A percentile compares a stretch with the other conserved stretches of the same genome.
Conservation (phyloP, 148 eudicot species). For the Diospyros lotus region DNA sequence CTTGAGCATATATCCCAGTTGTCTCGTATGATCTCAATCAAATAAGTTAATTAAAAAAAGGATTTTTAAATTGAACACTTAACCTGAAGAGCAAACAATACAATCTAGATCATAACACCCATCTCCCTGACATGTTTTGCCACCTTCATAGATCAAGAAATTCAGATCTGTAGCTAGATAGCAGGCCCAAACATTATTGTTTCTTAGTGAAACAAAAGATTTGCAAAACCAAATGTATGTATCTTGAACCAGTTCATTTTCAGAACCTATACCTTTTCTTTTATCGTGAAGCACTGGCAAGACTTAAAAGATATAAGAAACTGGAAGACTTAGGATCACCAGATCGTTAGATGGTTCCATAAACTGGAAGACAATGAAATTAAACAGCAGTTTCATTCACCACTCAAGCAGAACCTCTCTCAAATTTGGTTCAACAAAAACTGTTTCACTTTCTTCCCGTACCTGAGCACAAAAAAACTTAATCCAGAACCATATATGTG, state of each 20-base stretch:
- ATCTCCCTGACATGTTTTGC: neutral
- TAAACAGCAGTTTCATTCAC: too few species aligned
- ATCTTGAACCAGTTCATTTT: neutral
- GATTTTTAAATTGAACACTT: slow-evolving; percentile 16
- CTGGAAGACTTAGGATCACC: neutral
- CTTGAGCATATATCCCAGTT: slow-evolving; percentile 5
- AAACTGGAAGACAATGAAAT: neutral
- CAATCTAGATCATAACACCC: neutral
- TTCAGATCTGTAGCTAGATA: neutral
- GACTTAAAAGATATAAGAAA: neutral
- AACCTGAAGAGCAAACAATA: neutral
- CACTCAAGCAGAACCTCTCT: too few species aligned
- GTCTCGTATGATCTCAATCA: slow-evolving; percentile 13
- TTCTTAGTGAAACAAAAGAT: neutral
- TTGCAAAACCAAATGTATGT: neutral
- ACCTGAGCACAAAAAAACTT: too few species aligned
- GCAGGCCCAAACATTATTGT: neutral
- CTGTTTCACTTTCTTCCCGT: too few species aligned
- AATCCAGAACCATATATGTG: too few species aligned
- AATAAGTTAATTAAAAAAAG: neutral
- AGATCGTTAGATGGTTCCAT: neutral
- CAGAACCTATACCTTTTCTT: neutral
- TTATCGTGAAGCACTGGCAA: neutral
- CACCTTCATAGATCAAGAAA: neutral
- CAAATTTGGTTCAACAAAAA: too few species aligned